phyloP scores from a whole-genome alignment of 768 basidiomycete species.

The Trametes villosa region DNA sequence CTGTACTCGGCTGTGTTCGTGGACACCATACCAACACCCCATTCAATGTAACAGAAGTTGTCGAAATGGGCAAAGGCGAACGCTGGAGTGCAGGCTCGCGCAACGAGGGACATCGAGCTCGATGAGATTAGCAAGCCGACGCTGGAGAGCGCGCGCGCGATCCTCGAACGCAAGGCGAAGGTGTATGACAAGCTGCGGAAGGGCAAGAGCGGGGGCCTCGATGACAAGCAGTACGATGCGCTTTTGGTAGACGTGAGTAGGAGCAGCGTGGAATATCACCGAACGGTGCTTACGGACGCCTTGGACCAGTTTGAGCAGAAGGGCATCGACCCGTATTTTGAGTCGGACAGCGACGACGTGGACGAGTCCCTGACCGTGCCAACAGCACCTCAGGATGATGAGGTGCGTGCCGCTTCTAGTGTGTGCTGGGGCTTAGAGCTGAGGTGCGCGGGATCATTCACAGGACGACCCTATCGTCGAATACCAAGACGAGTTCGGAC shows the following conservation, averaged over 20 bases:
- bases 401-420: conserved; percentile 36
- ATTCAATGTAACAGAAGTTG: conserved; percentile 1
- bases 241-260: conserved; percentile 77
- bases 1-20: no score
- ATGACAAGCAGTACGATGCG: conserved; percentile 70
- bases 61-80: conserved; percentile 73
- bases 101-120: conserved; percentile 68
- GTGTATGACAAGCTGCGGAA: conserved; percentile 79
- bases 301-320: conserved; percentile 67
- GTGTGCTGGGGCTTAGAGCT: no score
- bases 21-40: background rate
- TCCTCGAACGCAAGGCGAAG: conserved; percentile 76
- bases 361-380: conserved; percentile 79
- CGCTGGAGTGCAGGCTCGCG: conserved; percentile 69
- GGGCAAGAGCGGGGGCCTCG: conserved; percentile 80
- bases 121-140: conserved; percentile 72
- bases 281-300: background rate
- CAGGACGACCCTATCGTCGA: conserved; percentile 82
- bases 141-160: conserved; percentile 70
- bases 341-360: conserved; percentile 75
- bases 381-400: conserved; percentile 43
- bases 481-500: conserved; percentile 87
- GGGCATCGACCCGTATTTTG: conserved; percentile 49
- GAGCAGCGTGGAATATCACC: background rate
- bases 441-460: background rate